Base-by-base conservation (phyloP, 1,284 basidiomycete species). In the Coniferiporia weirii region DNA sequence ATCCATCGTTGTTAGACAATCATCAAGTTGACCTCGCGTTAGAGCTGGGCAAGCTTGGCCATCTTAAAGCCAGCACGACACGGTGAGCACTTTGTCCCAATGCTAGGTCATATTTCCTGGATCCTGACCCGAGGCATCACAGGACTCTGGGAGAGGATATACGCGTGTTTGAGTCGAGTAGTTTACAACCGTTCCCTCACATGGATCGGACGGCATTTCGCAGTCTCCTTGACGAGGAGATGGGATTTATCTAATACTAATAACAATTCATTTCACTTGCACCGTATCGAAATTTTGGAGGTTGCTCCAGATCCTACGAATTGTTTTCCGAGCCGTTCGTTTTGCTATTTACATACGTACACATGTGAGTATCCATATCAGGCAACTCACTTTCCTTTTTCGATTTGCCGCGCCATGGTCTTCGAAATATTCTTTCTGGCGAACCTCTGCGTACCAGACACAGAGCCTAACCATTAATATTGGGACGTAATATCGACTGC, bases 1-100 rank as follows among this genome's bases (percentile, higher is more conserved):
- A 99, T 69, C 77, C 86, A 35, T 86, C 89, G 1, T 75, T 99
- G 50, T 84, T 96, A 73, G 90, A 98, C 72, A 91, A 98, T 71
- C 96, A 99, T 68, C 96, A 99, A 76, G 79, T 84, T 48, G 94
- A 99, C 68, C 78, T 99, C 4, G 93, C 96, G 0, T 73, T 80
- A 46, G 85, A 86, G 15, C 76, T 98, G 52, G 75, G 76, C 17
- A 70, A 72, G 20, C 77, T 84, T 34, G 82, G 83, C 0, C 82
- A 94, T 72, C 74, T 95, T 46, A 78, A 73, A 64, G 76, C 84
- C n/a, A 79, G 85, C 0, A 79, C 76, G 9, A 74, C 84, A 52
- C 67, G 71, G 89, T 90, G 70, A 74, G 85, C 73, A 15, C 32
- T 36, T 19, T 60, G 43, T 48, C 22, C 38, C 54, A 9, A 9